Conservation (phyloP, 768 basidiomycete species). For the Pleurotus ostreatus region DNA sequence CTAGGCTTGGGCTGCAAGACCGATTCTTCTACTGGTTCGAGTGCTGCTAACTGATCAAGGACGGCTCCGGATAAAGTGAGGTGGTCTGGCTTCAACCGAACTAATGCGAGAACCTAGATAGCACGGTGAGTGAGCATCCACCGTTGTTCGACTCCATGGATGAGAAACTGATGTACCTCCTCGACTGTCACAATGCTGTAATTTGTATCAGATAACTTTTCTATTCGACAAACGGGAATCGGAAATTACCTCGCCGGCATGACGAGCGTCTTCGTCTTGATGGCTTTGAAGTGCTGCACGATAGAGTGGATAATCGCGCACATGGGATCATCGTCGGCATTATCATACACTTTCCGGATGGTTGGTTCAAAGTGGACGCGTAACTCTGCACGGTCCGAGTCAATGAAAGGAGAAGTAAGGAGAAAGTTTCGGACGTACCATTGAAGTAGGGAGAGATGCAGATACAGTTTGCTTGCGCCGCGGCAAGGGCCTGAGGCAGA, state of each 20-base stretch:
- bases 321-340: slow-evolving; percentile 38
- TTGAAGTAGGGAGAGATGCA: slow-evolving; percentile 58
- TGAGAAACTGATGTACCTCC: slow-evolving; percentile 23
- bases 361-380: slow-evolving; percentile 42
- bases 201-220: not conserved
- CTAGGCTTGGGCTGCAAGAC: slow-evolving; percentile 4
- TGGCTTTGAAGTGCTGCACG: slow-evolving; percentile 29
- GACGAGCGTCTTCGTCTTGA: slow-evolving; percentile 35
- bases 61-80: slow-evolving; percentile 38
- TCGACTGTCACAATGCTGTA: slow-evolving; percentile 34
- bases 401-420: too few species aligned
- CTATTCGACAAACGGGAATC: not conserved
- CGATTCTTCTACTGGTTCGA: slow-evolving; percentile 16
- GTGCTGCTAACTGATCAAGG: slow-evolving; percentile 31
- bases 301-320: slow-evolving; percentile 33
- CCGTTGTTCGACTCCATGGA: not conserved
- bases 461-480: slow-evolving; percentile 47
- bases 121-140: not conserved
- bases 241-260: slow-evolving; percentile 44
- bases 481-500: slow-evolving; percentile 51
- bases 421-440: slow-evolving; percentile 21
- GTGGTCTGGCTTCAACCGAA: slow-evolving; percentile 35
- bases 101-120: slow-evolving; percentile 35
- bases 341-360: slow-evolving; percentile 33
- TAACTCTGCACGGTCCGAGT: slow-evolving; percentile 25